phyloP scores from a whole-genome alignment of 768 basidiomycete genomes.

The Amanita fuliginea region DNA sequence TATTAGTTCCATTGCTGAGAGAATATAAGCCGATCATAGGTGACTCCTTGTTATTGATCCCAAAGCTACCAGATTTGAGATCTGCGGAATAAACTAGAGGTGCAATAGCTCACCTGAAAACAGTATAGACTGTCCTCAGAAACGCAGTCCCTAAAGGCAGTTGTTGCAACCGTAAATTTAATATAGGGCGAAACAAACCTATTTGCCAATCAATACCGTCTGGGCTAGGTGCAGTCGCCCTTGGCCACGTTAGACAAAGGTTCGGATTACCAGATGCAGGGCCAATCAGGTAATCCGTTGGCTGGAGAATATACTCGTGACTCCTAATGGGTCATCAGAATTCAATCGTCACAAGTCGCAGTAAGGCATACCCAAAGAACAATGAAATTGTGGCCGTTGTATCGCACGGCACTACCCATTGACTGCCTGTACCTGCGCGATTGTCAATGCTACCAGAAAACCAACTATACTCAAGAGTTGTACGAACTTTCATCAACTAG shows the following conservation, averaged over 20 bases:
- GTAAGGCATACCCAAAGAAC: constrained; percentile 47
- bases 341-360: not conserved
- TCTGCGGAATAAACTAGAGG: not conserved
- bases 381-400: constrained; percentile 48
- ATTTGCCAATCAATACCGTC: constrained; percentile 83
- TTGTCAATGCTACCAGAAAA: not conserved
- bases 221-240: constrained; percentile 48
- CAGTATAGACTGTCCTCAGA: constrained; percentile 64
- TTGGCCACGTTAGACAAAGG: constrained; percentile 69
- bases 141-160: constrained; percentile 44
- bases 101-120: constrained; percentile 47
- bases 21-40: constrained; percentile 74
- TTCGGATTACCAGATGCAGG: constrained; percentile 51
- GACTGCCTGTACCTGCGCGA: constrained; percentile 31
- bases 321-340: not conserved
- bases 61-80: constrained; percentile 39
- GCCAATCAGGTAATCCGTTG: constrained; percentile 71
- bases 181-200: constrained; percentile 26
- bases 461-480: not conserved
- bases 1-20: constrained; percentile 33
- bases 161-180: not conserved
- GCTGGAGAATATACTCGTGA: constrained; percentile 48
- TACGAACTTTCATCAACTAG: constrained; percentile 48
- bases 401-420: constrained; percentile 70
- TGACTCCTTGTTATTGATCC: constrained; percentile 62